Evolutionary conservation across 345 rosid species (phyloP).

Genomic region (Citrus mangshanensis): DNA sequence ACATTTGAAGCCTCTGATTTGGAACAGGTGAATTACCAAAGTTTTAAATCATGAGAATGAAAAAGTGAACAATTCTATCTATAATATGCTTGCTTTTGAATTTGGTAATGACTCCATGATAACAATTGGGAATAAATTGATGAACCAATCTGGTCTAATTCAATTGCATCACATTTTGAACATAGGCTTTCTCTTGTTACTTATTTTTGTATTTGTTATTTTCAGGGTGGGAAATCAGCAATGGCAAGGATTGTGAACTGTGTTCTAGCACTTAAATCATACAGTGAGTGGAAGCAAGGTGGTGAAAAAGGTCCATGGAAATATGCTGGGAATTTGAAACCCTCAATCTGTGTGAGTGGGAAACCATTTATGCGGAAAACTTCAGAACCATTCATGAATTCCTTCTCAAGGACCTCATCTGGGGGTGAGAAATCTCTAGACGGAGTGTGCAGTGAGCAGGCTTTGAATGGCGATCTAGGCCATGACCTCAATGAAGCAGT

Average conservation of each 20-base stretch:
- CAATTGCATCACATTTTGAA: background rate
- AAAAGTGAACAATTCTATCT: background rate
- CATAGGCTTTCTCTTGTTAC: background rate
- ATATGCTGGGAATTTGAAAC: constrained; percentile 65
- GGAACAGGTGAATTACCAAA: constrained; percentile 49
- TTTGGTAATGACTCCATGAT: background rate
- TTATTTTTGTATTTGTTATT: background rate
- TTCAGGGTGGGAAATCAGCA: constrained; percentile 77
- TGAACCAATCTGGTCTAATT: background rate
- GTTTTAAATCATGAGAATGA: background rate
- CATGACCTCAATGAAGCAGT: constrained; percentile 60
- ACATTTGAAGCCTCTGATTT: constrained; percentile 91
- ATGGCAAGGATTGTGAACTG: constrained; percentile 57
- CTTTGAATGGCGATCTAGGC: constrained; percentile 21
- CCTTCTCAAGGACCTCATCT: constrained; percentile 59
- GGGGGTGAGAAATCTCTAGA: constrained; percentile 39
- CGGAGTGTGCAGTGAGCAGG: constrained; percentile 22
- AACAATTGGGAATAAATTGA: background rate
- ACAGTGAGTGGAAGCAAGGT: constrained; percentile 78
- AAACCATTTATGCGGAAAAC: constrained; percentile 65
- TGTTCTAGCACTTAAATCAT: constrained; percentile 85
- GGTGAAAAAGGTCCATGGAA: constrained; percentile 77
- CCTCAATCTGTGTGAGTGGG: constrained; percentile 27
- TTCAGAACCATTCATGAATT: constrained; percentile 68
- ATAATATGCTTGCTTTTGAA: background rate